Percentiles rank a stretch among this genome's conserved stretches.
Evolutionary conservation across 768 basidiomycete species (phyloP).

Genomic region (Lentinula boryana): DNA sequence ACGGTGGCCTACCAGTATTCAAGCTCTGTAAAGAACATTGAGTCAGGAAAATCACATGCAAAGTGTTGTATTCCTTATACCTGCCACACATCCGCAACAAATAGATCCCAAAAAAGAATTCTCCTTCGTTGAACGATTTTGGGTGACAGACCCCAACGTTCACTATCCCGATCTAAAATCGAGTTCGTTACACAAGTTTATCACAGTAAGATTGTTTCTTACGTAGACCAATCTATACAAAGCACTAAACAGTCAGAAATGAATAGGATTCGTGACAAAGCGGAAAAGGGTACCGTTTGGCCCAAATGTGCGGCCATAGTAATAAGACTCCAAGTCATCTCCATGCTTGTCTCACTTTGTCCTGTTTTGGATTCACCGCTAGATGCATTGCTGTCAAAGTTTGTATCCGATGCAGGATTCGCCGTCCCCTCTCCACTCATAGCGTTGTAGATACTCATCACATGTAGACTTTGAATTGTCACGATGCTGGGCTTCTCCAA

Average conservation of each 20-base stretch:
- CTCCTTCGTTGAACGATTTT: slow-evolving; percentile 62
- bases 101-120: slow-evolving; percentile 74
- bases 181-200: neutral
- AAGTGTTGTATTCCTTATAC: slow-evolving; percentile 29
- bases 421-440: slow-evolving; percentile 42
- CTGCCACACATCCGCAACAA: slow-evolving; percentile 65
- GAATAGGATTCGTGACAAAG: neutral
- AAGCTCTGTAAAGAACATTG: slow-evolving; percentile 41
- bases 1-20: slow-evolving; percentile 65
- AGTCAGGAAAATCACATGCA: neutral
- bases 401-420: neutral
- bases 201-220: neutral
- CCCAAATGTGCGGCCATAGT: slow-evolving; percentile 61
- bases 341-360: slow-evolving; percentile 61
- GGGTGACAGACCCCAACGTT: slow-evolving; percentile 54
- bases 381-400: neutral
- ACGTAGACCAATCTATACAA: slow-evolving; percentile 51
- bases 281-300: slow-evolving; percentile 44
- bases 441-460: slow-evolving; percentile 64
- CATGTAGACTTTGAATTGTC: slow-evolving; percentile 64
- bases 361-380: slow-evolving; percentile 29
- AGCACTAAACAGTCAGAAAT: neutral
- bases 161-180: slow-evolving; percentile 52
- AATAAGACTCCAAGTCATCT: slow-evolving; percentile 63
- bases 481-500: slow-evolving; percentile 66